Evolutionary conservation across 768 basidiomycete genomes (phyloP).

Genomic region (Epithele typhae): DNA sequence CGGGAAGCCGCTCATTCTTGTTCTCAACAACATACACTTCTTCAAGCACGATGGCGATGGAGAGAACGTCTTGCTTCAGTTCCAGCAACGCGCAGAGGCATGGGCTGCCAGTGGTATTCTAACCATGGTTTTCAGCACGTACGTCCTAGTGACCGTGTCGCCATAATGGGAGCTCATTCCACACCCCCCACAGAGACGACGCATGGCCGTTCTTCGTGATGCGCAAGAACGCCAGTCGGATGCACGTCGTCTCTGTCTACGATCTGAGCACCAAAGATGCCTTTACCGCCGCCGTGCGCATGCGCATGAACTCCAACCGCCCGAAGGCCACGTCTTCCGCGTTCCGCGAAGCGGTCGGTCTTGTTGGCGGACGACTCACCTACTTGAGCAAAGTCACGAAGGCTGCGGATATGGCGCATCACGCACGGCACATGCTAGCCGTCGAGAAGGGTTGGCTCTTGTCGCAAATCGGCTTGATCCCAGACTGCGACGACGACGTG

Average conservation of each 20-base stretch:
- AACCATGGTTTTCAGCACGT: conserved; percentile 78
- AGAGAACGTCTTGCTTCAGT: conserved; percentile 72
- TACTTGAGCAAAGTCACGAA: conserved; percentile 67
- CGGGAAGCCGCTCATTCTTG: conserved; percentile 69
- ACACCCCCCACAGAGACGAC: conserved; percentile 54
- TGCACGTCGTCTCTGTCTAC: conserved; percentile 73
- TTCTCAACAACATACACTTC: conserved; percentile 76
- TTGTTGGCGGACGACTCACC: conserved; percentile 78
- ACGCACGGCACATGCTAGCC: conserved; percentile 61
- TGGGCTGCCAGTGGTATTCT: conserved; percentile 84
- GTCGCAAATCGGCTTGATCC: conserved; percentile 76
- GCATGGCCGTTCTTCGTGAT: conserved; percentile 75
- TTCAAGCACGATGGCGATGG: conserved; percentile 78
- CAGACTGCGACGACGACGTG: conserved; percentile 79
- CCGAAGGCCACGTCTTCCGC: conserved; percentile 31
- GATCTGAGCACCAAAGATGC: conserved; percentile 64
- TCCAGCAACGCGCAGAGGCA: conserved; percentile 81
- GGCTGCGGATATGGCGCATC: conserved; percentile 53
- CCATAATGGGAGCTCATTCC: not conserved
- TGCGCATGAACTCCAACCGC: conserved; percentile 42
- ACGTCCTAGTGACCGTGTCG: conserved; percentile 21
- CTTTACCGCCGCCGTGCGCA: conserved; percentile 47
- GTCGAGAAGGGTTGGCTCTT: conserved; percentile 79
- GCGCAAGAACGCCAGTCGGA: conserved; percentile 65
- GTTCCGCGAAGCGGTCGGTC: conserved; percentile 44